These are phyloP conservation scores for Puccinia polysora DNA, from an alignment of 1,284 basidiomycete species.

Conservation along the genomic window DNA sequence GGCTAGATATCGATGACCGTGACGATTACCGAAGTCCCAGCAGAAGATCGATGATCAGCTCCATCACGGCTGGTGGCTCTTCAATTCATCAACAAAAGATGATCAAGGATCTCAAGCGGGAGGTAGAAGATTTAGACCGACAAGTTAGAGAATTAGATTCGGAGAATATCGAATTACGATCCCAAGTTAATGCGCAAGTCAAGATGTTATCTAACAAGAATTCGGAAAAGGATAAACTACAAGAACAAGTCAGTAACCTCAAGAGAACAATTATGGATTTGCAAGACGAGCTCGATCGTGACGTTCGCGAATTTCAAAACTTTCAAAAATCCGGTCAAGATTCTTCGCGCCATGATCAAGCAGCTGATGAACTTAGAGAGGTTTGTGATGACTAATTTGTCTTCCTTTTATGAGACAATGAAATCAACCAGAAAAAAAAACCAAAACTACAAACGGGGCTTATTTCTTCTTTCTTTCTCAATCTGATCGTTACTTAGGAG, in stretches of 20 bases:
- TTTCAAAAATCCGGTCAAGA: slow-evolving; percentile 29
- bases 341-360: slow-evolving; percentile 5
- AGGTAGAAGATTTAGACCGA: slow-evolving; percentile 59
- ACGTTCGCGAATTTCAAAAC: slow-evolving; percentile 33
- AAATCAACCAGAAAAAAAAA: neutral
- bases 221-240: slow-evolving; percentile 51
- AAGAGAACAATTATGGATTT: slow-evolving; percentile 49
- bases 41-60: slow-evolving; percentile 61
- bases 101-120: slow-evolving; percentile 61
- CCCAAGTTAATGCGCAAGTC: slow-evolving; percentile 50
- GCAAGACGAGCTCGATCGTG: slow-evolving; percentile 53
- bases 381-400: slow-evolving; percentile 14
- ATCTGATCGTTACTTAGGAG: slow-evolving; percentile 45
- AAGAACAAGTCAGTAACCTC: slow-evolving; percentile 49
- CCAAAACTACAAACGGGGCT: too few relatives aligned
- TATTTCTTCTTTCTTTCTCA: neutral
- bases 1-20: slow-evolving; percentile 58
- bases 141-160: slow-evolving; percentile 60
- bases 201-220: slow-evolving; percentile 50
- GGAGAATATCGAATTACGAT: slow-evolving; percentile 53
- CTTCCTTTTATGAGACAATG: too few relatives aligned
- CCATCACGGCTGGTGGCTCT: slow-evolving; percentile 56
- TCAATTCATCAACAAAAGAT: slow-evolving; percentile 56
- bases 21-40: slow-evolving; percentile 30
- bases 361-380: slow-evolving; percentile 29